Conservation (phyloP, 1,284 basidiomycete genomes). For the Calocybe gambosa region DNA sequence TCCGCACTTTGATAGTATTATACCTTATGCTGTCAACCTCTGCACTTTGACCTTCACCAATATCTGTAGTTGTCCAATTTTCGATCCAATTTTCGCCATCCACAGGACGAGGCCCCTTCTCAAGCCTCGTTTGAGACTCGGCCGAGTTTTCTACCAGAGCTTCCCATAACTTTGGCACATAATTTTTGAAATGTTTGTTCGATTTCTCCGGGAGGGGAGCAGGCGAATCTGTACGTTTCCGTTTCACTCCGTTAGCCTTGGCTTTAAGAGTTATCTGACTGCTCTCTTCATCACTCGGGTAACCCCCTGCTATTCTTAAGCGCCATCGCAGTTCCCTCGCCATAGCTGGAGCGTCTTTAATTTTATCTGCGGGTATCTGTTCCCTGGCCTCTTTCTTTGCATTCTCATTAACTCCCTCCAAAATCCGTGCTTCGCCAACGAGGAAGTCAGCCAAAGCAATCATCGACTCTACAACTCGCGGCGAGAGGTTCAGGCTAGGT, state of each 20-base stretch:
- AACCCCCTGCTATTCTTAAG: conserved; percentile 57
- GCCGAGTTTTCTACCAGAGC: conserved; percentile 35
- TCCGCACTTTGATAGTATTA: conserved; percentile 53
- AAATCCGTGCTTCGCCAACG: conserved; percentile 63
- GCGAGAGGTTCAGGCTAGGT: conserved; percentile 46
- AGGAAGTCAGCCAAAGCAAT: conserved; percentile 70
- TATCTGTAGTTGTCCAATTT: conserved; percentile 10
- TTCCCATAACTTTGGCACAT: conserved; percentile 64
- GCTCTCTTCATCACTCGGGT: conserved; percentile 65
- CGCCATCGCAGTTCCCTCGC: conserved; percentile 83
- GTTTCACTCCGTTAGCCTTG: conserved; percentile 37
- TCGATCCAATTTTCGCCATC: conserved; percentile 20
- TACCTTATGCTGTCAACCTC: conserved; percentile 44
- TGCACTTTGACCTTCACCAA: conserved; percentile 29
- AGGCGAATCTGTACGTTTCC: conserved; percentile 43
- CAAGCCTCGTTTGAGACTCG: conserved; percentile 31
- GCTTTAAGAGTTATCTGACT: conserved; percentile 23
- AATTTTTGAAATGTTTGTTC: conserved; percentile 49
- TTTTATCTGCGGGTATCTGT: conserved; percentile 71
- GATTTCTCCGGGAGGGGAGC: conserved; percentile 22
- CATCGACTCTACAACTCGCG: conserved; percentile 69
- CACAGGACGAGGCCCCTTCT: conserved; percentile 28
- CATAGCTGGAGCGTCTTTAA: conserved; percentile 72
- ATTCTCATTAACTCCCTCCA: conserved; percentile 60
- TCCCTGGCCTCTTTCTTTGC: conserved; percentile 71